Evolutionary conservation across 176 grass and related monocot species (phyloP).

Genomic region (Oryza longistaminata): DNA sequence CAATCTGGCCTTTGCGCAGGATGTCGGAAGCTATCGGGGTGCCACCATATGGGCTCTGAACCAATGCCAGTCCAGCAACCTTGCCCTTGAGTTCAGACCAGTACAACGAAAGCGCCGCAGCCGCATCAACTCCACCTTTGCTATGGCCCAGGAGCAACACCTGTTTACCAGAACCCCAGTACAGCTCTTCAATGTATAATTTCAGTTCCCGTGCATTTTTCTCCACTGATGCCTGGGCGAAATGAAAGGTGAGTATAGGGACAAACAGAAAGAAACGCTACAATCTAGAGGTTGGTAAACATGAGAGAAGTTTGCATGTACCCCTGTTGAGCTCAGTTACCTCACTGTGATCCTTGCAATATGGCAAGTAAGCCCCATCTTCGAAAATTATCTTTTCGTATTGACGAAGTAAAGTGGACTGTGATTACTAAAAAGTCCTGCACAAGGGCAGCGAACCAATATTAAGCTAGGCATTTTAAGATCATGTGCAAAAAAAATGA

Average conservation of each 20-base stretch:
- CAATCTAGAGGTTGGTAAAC: background rate
- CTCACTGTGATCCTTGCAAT: constrained; percentile 95
- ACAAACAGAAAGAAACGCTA: background rate
- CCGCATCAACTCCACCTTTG: constrained; percentile 88
- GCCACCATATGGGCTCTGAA: constrained; percentile 92
- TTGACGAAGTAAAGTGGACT: constrained; percentile 86
- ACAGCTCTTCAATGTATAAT: constrained; percentile 85
- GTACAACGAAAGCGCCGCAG: constrained; percentile 76
- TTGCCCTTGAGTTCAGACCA: constrained; percentile 83
- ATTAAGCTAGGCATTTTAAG: background rate
- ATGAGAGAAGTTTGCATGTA: background rate
- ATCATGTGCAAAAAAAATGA: background rate
- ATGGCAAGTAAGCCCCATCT: constrained; percentile 92
- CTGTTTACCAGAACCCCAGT: constrained; percentile 82
- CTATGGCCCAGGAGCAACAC: constrained; percentile 88
- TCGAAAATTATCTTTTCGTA: constrained; percentile 81
- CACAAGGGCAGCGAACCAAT: background rate
- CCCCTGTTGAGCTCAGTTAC: constrained; percentile 39
- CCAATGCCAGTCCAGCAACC: constrained; percentile 73
- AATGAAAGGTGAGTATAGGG: background rate
- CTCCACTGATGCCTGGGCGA: constrained; percentile 76
- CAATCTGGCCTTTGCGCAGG: constrained; percentile 81
- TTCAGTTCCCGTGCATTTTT: constrained; percentile 84
- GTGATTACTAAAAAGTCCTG: constrained; percentile 98
- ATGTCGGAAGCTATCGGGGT: constrained; percentile 80